Evolutionary conservation across 1,284 basidiomycete species (phyloP).

Genomic region (Trametes hirsuta): DNA sequence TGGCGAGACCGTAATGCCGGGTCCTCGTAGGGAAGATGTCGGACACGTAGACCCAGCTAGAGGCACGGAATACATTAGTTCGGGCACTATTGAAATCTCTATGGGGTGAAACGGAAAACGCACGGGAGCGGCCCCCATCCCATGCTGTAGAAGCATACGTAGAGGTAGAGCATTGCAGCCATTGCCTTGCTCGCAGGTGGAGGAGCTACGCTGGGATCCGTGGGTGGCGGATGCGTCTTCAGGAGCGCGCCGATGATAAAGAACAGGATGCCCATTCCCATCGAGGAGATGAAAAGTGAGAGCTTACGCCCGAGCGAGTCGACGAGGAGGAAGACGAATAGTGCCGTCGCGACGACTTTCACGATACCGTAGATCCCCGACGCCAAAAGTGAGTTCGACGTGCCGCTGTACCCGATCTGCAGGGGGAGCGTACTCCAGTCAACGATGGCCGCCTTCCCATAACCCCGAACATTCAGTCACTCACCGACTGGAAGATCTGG

Average conservation of each 20-base stretch:
- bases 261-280: slow-evolving; percentile 62
- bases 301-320: slow-evolving; percentile 58
- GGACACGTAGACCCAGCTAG: slow-evolving; percentile 69
- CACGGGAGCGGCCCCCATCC: slow-evolving; percentile 41
- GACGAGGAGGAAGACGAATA: slow-evolving; percentile 64
- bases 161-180: slow-evolving; percentile 79
- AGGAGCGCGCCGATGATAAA: slow-evolving; percentile 76
- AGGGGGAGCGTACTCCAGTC: slow-evolving; percentile 9
- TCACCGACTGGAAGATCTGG: slow-evolving; percentile 68
- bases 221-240: slow-evolving; percentile 68
- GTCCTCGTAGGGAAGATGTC: slow-evolving; percentile 87
- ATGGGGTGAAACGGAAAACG: neutral
- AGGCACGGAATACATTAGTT: neutral
- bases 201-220: slow-evolving; percentile 36
- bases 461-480: slow-evolving; percentile 14
- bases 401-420: slow-evolving; percentile 67
- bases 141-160: slow-evolving; percentile 77
- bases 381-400: slow-evolving; percentile 68
- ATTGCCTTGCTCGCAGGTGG: slow-evolving; percentile 63
- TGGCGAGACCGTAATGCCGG: slow-evolving; percentile 74
- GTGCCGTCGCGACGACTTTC: slow-evolving; percentile 70
- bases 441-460: neutral
- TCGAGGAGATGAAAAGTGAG: slow-evolving; percentile 66
- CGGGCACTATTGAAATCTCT: too few relatives aligned
- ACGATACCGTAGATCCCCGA: slow-evolving; percentile 84